Evolutionary conservation across 441 rosid genomes (phyloP), one percentile per base, ranked within the genome.

Genomic region (Heliophila coronopifolia): DNA sequence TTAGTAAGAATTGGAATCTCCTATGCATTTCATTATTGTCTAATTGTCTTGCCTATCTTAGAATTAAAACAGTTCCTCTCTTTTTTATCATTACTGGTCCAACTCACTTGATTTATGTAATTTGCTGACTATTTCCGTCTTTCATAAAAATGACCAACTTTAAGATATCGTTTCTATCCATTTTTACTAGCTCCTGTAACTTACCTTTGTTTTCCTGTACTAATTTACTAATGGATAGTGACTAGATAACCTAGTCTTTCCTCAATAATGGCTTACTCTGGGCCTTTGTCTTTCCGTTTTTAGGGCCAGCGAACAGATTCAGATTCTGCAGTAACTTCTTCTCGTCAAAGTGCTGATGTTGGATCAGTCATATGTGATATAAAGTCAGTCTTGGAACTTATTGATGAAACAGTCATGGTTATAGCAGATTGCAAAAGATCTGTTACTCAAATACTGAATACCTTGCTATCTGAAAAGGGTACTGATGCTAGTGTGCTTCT

Each of bases 401-500:
- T 86, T 40, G 78, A 73, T 56, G 96, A 94, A 56, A 79, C 73
- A 58, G 96, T 84, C 73, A 90, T 94, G 99, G 77, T 73, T 54
- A 80, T 81, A 57, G 66, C 76, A 2, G 99, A 94, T 6, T 86
- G 96, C 86, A 94, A 94, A 72, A 76, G 89, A 67, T 63, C 81
- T 30, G 77, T 81, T 20, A 79, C 84, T 55, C 98, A 83, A 64
- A 74, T 77, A 26, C 75, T 94, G 68, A 94, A 90, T 71, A 59
- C 73, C 35, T 75, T 90, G 69, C 89, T 94, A 28, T 86, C 95
- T 6, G 99, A 94, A 68, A 94, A 81, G 67, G 94, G 95, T 32
- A 89, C 95, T 30, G 97, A 90, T 79, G 66, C 96, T 38, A 86
- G 83, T 41, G 94, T 94, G 67, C 94, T 94, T 58, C 91, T 89